Base-by-base conservation (phyloP, 768 basidiomycete genomes). In the Xanthoconium stramineum region DNA sequence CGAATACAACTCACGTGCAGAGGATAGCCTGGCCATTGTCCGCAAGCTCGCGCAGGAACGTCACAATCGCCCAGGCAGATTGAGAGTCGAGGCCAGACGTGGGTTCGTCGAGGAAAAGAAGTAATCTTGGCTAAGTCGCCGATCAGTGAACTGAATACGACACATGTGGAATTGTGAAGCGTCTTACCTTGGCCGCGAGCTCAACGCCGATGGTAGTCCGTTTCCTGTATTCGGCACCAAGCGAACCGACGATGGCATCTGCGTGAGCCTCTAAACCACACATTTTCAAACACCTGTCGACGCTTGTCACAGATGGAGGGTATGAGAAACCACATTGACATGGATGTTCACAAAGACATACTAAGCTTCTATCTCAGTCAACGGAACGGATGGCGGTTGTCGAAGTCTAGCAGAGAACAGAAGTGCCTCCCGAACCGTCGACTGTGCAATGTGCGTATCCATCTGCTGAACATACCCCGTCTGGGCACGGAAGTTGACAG, bases 401-500 rank as follows among this genome's bases (percentile, higher is more conserved):
- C 91, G 85, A 35, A 94, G 75, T 50, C 80, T 82, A 3, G 91
- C 92, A 2, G 91, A 93, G 72, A 91, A 88, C 39, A 83, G 72
- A 10, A 94, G 74, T 1, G 91, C 90, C 65, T 94, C 90, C 29
- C 89, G 81, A 14, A 94, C 91, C 8, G 90, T 94, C 2, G 83
- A 72, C 9, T 85, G 83, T 28, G 83, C 80, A 19, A 88, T 78
- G 71, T 94, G 93, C 0, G 84, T 87, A 61, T 92, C 91, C 77
- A 83, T 82, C 66, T 96, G 94, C 65, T 95, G 91, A 3, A 47
- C 47, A 15, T 47, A 47, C 12, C 9, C 47, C 12, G 84, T 87
- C 74, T 87, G 85, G 55, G 86, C 75, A 60, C 80, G 78, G 61
- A 86, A 88, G 60, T 88, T 81, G 0, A 68, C 63, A 12, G 84